Conservation (phyloP, 768 basidiomycete genomes). For the Mycena olivaceomarginata region DNA sequence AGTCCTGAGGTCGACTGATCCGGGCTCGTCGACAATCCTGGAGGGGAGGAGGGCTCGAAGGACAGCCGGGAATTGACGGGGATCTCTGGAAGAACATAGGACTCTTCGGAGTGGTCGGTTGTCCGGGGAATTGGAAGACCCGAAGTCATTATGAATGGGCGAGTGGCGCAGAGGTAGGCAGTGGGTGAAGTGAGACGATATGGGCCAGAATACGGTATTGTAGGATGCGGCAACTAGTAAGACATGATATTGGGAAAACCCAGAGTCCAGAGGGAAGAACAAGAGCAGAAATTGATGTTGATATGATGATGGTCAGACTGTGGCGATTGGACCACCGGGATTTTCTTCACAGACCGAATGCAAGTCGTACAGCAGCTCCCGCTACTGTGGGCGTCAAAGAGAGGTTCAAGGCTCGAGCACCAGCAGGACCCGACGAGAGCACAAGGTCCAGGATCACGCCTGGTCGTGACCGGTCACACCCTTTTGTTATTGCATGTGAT, state of each 20-base stretch:
- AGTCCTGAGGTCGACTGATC: conserved; percentile 26
- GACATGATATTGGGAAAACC: conserved; percentile 30
- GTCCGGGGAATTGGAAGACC: conserved; percentile 28
- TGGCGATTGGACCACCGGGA: conserved; percentile 3
- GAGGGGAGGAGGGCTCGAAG: conserved; percentile 33
- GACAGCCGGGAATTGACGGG: conserved; percentile 25
- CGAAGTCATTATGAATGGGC: conserved; percentile 29
- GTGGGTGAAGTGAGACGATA: conserved; percentile 7
- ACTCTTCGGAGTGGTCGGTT: neutral
- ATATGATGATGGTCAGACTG: conserved; percentile 40
- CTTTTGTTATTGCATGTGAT: conserved; percentile 14
- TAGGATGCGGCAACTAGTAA: conserved; percentile 22
- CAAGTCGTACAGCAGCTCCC: conserved; percentile 31
- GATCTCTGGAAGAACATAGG: conserved; percentile 34
- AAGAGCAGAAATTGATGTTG: conserved; percentile 37
- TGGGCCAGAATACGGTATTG: neutral
- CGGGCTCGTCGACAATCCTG: conserved; percentile 33
- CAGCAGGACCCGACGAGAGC: neutral
- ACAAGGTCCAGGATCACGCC: conserved; percentile 5
- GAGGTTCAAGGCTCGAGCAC: conserved; percentile 8
- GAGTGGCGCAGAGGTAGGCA: conserved; percentile 16
- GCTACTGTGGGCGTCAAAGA: conserved; percentile 21
- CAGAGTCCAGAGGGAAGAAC: conserved; percentile 35
- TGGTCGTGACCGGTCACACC: neutral
- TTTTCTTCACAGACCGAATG: conserved; percentile 9